Evolutionary conservation across 2,329 filamentous ascomycete species (phyloP).

Genomic region (Penicillium brasilianum): DNA sequence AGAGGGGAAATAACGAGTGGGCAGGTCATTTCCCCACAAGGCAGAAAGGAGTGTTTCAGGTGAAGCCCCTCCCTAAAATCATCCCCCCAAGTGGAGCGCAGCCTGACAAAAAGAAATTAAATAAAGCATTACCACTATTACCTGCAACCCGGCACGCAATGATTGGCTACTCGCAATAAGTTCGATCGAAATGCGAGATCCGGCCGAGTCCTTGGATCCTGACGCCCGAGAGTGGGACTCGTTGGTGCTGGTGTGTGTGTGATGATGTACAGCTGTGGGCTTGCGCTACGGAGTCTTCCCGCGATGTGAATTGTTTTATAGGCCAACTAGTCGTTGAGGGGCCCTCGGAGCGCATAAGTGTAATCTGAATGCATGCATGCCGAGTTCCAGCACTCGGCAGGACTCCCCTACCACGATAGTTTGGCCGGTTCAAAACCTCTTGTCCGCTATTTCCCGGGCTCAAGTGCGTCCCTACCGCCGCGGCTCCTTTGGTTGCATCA

Average conservation of each 20-base stretch:
- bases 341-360: neutral
- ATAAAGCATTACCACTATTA: neutral
- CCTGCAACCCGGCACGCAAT: neutral
- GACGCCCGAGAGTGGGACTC: neutral
- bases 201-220: conserved; percentile 20
- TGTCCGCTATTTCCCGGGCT: neutral
- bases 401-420: too few relatives aligned
- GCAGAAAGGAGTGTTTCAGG: conserved; percentile 27
- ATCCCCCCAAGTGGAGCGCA: conserved; percentile 17
- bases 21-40: conserved; percentile 21
- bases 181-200: conserved; percentile 22
- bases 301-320: neutral
- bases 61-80: neutral
- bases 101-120: conserved; percentile 19
- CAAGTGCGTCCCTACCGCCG: neutral
- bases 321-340: neutral
- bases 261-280: conserved; percentile 7
- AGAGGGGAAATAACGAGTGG: neutral
- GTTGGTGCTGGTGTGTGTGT: neutral
- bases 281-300: neutral
- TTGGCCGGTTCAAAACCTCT: neutral
- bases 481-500: neutral
- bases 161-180: conserved; percentile 14
- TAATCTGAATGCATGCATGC: neutral
- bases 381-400: neutral